A percentile compares a stretch with the other conserved stretches of the same genome.
Evolutionary conservation across 495 filamentous ascomycete species (phyloP).

Genomic region (Apiosordaria backusii): DNA sequence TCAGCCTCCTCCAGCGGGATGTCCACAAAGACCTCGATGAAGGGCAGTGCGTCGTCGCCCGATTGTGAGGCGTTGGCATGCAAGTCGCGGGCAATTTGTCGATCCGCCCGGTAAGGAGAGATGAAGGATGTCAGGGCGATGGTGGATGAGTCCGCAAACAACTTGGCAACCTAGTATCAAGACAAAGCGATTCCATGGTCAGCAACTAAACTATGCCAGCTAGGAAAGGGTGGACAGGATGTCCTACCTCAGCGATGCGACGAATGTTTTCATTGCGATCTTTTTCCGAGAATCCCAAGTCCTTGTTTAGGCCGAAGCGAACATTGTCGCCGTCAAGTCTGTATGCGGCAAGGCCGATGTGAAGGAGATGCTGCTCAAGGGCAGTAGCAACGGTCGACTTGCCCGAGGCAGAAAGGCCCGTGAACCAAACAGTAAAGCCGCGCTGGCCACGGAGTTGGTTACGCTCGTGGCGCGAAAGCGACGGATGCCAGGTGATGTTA

Average conservation of each 20-base stretch:
- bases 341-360: slow-evolving; percentile 77
- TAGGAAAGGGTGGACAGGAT: not conserved
- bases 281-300: slow-evolving; percentile 87
- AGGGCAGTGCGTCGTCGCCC: slow-evolving; percentile 63
- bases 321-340: slow-evolving; percentile 97
- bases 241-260: slow-evolving; percentile 75
- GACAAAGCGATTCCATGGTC: not conserved
- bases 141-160: slow-evolving; percentile 86
- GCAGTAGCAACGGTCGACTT: slow-evolving; percentile 96
- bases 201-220: slow-evolving; percentile 3
- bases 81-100: slow-evolving; percentile 72
- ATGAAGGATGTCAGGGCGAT: slow-evolving; percentile 95
- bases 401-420: slow-evolving; percentile 88
- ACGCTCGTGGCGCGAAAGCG: slow-evolving; percentile 82
- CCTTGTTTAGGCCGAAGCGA: slow-evolving; percentile 95
- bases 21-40: slow-evolving; percentile 91
- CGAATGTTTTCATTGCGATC: slow-evolving; percentile 98
- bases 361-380: slow-evolving; percentile 91
- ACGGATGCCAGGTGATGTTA: slow-evolving; percentile 98
- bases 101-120: slow-evolving; percentile 85
- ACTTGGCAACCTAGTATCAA: slow-evolving; percentile 72
- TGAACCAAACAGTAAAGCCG: slow-evolving; percentile 97
- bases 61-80: slow-evolving; percentile 56
- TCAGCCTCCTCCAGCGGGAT: slow-evolving; percentile 88
- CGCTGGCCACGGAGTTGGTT: slow-evolving; percentile 72